phyloP scores from a whole-genome alignment of 1,284 basidiomycete species.

The Pisolithus thermaeus region DNA sequence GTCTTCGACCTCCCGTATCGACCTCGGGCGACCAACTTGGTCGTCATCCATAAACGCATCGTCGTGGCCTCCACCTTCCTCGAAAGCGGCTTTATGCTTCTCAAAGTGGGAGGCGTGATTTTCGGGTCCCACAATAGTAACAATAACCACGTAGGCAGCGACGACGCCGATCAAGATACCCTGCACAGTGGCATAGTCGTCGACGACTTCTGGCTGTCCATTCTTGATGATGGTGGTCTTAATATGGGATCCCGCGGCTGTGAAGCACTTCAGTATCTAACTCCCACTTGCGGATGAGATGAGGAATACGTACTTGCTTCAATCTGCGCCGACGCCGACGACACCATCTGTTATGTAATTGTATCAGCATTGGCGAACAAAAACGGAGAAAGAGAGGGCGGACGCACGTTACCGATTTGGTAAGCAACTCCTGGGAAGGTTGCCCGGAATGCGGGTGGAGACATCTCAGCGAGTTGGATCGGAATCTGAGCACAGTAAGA shows the following conservation, averaged over 20 bases:
- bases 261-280: not conserved
- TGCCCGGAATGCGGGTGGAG: conserved; percentile 88
- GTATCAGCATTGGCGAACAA: not conserved
- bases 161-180: conserved; percentile 84
- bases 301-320: conserved; percentile 62
- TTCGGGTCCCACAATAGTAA: conserved; percentile 70
- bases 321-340: conserved; percentile 84
- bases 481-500: conserved; percentile 49
- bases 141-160: conserved; percentile 58
- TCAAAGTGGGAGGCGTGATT: conserved; percentile 83
- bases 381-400: not conserved
- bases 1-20: conserved; percentile 7
- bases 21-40: not conserved
- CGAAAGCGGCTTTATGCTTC: conserved; percentile 72
- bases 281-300: not conserved
- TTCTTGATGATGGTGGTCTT: conserved; percentile 45
- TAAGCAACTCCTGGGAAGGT: conserved; percentile 92
- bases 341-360: conserved; percentile 63
- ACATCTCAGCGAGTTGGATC: conserved; percentile 86
- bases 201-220: conserved; percentile 43
- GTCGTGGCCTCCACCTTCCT: conserved; percentile 61
- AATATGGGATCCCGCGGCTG: conserved; percentile 59
- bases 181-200: conserved; percentile 83
- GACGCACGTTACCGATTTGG: conserved; percentile 68
- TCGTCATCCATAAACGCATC: conserved; percentile 23